phyloP scores from a whole-genome alignment of 2,329 filamentous ascomycete genomes.

The Fusarium sp. region DNA sequence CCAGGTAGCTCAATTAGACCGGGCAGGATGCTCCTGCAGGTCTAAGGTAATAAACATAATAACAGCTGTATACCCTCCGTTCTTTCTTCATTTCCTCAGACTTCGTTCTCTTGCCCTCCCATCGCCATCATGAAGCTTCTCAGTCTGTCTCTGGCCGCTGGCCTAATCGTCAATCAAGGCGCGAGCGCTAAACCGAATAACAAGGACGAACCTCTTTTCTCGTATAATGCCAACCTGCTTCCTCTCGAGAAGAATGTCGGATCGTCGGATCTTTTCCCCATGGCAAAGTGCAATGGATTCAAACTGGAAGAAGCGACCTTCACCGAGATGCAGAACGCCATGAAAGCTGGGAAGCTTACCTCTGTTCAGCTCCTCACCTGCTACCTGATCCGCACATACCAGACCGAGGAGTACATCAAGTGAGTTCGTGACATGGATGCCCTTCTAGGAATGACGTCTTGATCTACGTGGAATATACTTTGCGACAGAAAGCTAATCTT shows the following conservation, averaged over 20 bases:
- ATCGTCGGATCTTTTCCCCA: slow-evolving; percentile 65
- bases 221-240: slow-evolving; percentile 48
- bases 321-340: slow-evolving; percentile 71
- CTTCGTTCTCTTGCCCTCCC: not conserved
- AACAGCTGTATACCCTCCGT: slow-evolving; percentile 14
- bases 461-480: not conserved
- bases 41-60: slow-evolving; percentile 22
- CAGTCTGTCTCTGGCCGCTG: slow-evolving; percentile 39
- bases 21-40: not conserved
- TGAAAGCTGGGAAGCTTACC: slow-evolving; percentile 66
- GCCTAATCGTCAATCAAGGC: slow-evolving; percentile 36
- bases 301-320: slow-evolving; percentile 76
- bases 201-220: slow-evolving; percentile 32
- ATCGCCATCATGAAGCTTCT: slow-evolving; percentile 38
- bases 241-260: slow-evolving; percentile 54
- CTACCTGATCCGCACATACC: slow-evolving; percentile 70
- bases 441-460: not conserved
- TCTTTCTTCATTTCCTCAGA: not conserved
- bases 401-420: slow-evolving; percentile 75
- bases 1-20: not conserved
- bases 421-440: slow-evolving; percentile 48
- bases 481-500: not conserved
- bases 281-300: slow-evolving; percentile 71
- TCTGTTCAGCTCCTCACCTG: slow-evolving; percentile 70
- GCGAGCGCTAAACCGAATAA: slow-evolving; percentile 20